Evolutionary conservation across 768 basidiomycete species (phyloP).

Genomic region (Cystofilobasidium capitatum): DNA sequence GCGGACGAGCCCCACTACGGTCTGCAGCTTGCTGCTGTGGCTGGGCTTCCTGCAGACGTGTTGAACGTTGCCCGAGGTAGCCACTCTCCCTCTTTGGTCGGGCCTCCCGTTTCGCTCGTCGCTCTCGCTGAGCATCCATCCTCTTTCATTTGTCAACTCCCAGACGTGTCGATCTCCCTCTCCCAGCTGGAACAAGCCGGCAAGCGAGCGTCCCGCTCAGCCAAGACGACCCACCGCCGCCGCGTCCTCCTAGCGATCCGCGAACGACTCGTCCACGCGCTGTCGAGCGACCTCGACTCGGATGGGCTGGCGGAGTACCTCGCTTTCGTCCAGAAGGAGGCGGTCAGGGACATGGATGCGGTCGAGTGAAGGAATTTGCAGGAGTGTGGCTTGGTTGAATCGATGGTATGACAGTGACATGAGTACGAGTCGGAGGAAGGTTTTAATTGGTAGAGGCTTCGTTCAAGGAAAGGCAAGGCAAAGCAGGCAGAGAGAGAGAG

Average conservation of each 20-base stretch:
- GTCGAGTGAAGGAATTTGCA: too few species aligned
- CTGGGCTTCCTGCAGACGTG: conserved; percentile 69
- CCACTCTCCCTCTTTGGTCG: conserved; percentile 51
- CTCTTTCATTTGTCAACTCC: neutral
- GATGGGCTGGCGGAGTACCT: conserved; percentile 59
- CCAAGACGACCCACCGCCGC: conserved; percentile 9
- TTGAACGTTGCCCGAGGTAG: conserved; percentile 51
- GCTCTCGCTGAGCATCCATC: conserved; percentile 42
- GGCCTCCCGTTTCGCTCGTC: conserved; percentile 57
- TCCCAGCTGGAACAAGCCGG: conserved; percentile 9
- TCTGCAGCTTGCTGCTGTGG: conserved; percentile 75
- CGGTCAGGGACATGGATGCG: conserved; percentile 51
- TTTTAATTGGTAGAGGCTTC: too few species aligned
- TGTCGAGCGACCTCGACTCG: conserved; percentile 61
- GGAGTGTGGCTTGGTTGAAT: too few species aligned
- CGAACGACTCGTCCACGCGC: conserved; percentile 63
- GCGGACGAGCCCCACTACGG: conserved; percentile 23
- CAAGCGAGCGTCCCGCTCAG: conserved; percentile 3
- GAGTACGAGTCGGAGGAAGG: too few species aligned
- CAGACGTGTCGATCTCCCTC: conserved; percentile 21
- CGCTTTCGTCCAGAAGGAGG: conserved; percentile 58
- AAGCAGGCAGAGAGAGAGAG: too few species aligned
- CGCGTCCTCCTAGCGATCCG: conserved; percentile 47
- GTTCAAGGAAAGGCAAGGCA: too few species aligned
- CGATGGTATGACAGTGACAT: too few species aligned